Base-by-base conservation (phyloP, 2,329 filamentous ascomycete genomes). In the Trichophyton schoenleinii region DNA sequence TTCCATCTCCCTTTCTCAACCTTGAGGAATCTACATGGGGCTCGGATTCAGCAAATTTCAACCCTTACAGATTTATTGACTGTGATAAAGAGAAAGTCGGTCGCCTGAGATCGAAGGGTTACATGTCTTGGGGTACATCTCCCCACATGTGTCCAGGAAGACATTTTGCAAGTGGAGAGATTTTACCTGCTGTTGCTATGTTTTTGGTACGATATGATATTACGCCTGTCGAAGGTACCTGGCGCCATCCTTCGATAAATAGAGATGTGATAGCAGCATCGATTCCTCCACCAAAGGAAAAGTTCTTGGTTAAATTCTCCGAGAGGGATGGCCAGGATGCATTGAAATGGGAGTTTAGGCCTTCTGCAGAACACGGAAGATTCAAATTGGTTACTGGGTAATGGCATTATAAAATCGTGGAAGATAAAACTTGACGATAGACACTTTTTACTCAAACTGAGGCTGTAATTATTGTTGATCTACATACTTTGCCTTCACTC, bases 111-210 rank as follows among this genome's bases (percentile, higher is more conserved):
- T 53, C 53, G 8, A 6, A 15, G 13, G 36, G 11, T 8, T 61
- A 31, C 28, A 57, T 57, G 52, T 34, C 57, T 9, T 59, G 42
- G 18, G 57, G 57, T 13, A 34, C 38, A n/a, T 28, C 57, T n/a
- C 57, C 57, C 11, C 13, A 41, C 25, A 34, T 59, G 5, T 59
- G 57, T n/a, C 15, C 57, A 20, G 57, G 57, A 15, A 34, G 57
- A 11, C 57, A 59, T 46, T 59, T 59, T 41, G 57, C 57, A 7
- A 59, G 15, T 13, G 57, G 57, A 3, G 57, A 59, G 25, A 44
- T 59, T n/a, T 13, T 59, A 13, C 34, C 34, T 28, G 13, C 42
- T n/a, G 25, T 44, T 28, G 20, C 36, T 15, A 59, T 59, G 57
- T 9, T 59, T 34, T 20, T 59, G 13, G 7, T 59, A 9, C 57